Percentiles rank a stretch among this genome's conserved stretches.
phyloP scores from a whole-genome alignment of 768 basidiomycete species.

The Suillus cothurnatus region DNA sequence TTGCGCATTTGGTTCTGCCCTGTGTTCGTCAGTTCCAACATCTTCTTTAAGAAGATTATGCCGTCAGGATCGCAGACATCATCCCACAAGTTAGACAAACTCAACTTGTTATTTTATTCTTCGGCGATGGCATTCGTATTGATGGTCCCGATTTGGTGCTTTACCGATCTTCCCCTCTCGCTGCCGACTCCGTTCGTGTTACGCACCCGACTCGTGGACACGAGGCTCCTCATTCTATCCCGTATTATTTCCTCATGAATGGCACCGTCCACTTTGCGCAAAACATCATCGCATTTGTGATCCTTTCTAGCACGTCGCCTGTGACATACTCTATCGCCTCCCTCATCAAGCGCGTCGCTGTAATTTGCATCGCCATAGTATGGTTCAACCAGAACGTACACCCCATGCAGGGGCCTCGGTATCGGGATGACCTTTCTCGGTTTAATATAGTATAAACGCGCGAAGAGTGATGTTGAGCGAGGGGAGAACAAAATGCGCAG shows the following conservation, averaged over 20 bases:
- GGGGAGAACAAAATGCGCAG: conserved; percentile 88
- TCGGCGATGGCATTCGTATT: conserved; percentile 91
- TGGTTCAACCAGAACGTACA: conserved; percentile 94
- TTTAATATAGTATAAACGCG: conserved; percentile 93
- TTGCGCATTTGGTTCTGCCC: conserved; percentile 94
- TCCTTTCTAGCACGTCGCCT: conserved; percentile 93
- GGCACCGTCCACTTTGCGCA: conserved; percentile 96
- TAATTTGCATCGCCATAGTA: conserved; percentile 95
- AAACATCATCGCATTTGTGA: conserved; percentile 96
- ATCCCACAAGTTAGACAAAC: conserved; percentile 89
- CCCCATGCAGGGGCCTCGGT: conserved; percentile 82
- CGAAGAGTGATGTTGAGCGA: conserved; percentile 89
- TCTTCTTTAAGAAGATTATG: conserved; percentile 99
- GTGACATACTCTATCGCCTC: conserved; percentile 99
- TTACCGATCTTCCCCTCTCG: conserved; percentile 81
- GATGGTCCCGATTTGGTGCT: conserved; percentile 96
- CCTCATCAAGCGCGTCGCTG: conserved; percentile 95
- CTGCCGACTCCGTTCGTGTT: conserved; percentile 44
- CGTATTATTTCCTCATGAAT: conserved; percentile 88
- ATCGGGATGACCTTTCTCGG: conserved; percentile 89
- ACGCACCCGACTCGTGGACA: conserved; percentile 49
- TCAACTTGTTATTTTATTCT: conserved; percentile 94
- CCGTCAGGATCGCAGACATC: conserved; percentile 56
- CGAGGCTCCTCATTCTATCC: conserved; percentile 59
- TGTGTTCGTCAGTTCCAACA: conserved; percentile 97